phyloP scores from a whole-genome alignment of 371 early-diverging fungal genomes.

The Nematocida sp. region DNA sequence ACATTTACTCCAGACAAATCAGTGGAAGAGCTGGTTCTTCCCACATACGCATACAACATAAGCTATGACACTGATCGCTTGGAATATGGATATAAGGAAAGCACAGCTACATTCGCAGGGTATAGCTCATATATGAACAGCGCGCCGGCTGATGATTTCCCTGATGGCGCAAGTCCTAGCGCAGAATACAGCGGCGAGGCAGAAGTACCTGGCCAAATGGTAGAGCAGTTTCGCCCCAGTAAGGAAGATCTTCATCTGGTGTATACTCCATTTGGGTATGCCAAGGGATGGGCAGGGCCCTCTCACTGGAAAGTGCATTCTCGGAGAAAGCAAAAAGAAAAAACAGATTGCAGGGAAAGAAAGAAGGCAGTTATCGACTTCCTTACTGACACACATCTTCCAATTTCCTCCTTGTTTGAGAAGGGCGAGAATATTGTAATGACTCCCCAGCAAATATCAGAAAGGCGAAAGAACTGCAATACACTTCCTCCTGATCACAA shows the following conservation, averaged over 20 bases:
- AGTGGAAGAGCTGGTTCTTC: slow-evolving; percentile 33
- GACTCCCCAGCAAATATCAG: slow-evolving; percentile 52
- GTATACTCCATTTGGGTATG: slow-evolving; percentile 62
- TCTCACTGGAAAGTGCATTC: slow-evolving; percentile 65
- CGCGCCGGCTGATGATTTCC: background rate
- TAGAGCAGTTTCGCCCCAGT: background rate
- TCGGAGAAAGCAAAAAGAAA: slow-evolving; percentile 29
- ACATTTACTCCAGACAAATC: slow-evolving; percentile 49
- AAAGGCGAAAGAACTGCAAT: slow-evolving; percentile 64
- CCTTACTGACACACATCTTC: slow-evolving; percentile 23
- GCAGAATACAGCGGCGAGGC: background rate
- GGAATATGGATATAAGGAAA: slow-evolving; percentile 11
- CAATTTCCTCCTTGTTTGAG: slow-evolving; percentile 49
- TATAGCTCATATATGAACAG: background rate
- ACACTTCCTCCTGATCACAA: slow-evolving; percentile 64
- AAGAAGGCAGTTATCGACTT: slow-evolving; percentile 65
- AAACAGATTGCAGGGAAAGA: slow-evolving; percentile 42
- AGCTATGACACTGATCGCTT: slow-evolving; percentile 38
- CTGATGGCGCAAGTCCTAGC: background rate
- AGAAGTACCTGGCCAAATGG: background rate
- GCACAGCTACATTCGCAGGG: background rate
- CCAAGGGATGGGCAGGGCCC: slow-evolving; percentile 70
- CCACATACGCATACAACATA: slow-evolving; percentile 55
- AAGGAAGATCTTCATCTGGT: slow-evolving; percentile 30
- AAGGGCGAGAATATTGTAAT: slow-evolving; percentile 58